Evolutionary conservation across 2,329 filamentous ascomycete genomes (phyloP).

Genomic region (Cercospora sesami): DNA sequence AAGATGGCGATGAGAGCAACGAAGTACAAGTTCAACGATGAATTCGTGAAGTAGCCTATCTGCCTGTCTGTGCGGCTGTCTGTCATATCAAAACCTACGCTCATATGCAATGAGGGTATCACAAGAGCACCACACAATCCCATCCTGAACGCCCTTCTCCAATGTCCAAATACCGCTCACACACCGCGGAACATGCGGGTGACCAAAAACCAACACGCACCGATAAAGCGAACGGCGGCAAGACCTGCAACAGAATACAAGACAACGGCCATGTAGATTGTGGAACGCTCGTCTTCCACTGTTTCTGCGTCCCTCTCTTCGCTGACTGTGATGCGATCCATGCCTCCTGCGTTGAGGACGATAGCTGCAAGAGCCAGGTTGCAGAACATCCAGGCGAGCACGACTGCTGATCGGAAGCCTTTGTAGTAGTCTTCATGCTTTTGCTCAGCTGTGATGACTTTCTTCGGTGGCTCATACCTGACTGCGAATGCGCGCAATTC

Average conservation of each 20-base stretch:
- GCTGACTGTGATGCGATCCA: constrained; percentile 34
- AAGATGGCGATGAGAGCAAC: neutral
- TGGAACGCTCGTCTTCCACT: constrained; percentile 60
- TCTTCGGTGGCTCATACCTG: constrained; percentile 74
- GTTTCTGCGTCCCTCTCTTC: constrained; percentile 43
- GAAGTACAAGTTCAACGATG: neutral
- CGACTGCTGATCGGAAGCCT: constrained; percentile 87
- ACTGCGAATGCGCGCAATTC: constrained; percentile 72
- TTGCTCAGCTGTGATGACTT: constrained; percentile 62
- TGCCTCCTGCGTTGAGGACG: constrained; percentile 63
- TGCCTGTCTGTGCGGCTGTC: constrained; percentile 1
- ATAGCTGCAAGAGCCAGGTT: constrained; percentile 87
- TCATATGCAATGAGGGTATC: constrained; percentile 24
- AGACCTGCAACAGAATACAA: constrained; percentile 85
- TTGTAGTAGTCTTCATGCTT: constrained; percentile 98
- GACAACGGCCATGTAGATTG: constrained; percentile 82
- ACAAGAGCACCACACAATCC: constrained; percentile 5
- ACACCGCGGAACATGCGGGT: constrained; percentile 73
- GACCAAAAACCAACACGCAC: constrained; percentile 88
- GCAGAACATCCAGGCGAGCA: constrained; percentile 93
- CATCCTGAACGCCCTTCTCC: constrained; percentile 14
- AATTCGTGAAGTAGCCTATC: constrained; percentile 1
- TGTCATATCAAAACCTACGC: constrained; percentile 7
- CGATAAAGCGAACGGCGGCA: constrained; percentile 82
- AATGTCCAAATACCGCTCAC: constrained; percentile 21